Evolutionary conservation across 768 basidiomycete genomes (phyloP).

Genomic region (Tulasnella sp.): DNA sequence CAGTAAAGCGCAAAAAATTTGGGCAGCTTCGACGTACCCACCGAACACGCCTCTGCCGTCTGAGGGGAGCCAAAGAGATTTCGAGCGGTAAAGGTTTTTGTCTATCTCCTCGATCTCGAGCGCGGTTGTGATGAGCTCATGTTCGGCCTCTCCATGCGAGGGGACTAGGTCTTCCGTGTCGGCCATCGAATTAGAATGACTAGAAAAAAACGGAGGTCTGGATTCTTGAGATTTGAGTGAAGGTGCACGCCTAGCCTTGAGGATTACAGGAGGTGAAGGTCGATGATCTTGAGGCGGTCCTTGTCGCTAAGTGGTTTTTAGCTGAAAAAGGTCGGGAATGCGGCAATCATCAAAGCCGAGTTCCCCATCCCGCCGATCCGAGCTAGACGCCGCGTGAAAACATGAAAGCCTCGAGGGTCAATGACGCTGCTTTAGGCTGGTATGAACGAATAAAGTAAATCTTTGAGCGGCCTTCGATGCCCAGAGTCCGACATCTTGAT

Average conservation of each 20-base stretch:
- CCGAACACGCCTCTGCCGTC: constrained; percentile 78
- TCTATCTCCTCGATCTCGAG: constrained; percentile 81
- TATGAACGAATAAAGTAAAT: background rate
- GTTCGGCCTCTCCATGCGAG: constrained; percentile 32
- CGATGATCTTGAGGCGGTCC: background rate
- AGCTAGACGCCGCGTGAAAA: constrained; percentile 13
- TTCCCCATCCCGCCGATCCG: constrained; percentile 3
- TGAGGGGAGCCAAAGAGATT: constrained; percentile 65
- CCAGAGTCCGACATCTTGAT: background rate
- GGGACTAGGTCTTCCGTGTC: constrained; percentile 24
- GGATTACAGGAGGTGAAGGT: constrained; percentile 15
- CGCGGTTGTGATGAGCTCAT: constrained; percentile 66
- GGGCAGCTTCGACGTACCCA: constrained; percentile 42
- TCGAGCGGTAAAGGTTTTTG: constrained; percentile 68
- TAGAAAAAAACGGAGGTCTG: background rate
- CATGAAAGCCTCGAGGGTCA: constrained; percentile 5
- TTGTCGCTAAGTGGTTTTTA: constrained; percentile 8
- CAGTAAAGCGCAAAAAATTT: constrained; percentile 26
- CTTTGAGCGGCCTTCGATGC: background rate
- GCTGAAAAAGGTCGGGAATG: background rate
- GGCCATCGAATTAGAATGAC: constrained; percentile 18
- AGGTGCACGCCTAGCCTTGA: constrained; percentile 7
- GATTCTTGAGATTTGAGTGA: constrained; percentile 14
- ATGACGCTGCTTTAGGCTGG: constrained; percentile 1
- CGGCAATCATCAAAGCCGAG: constrained; percentile 5